Evolutionary conservation across 2,329 filamentous ascomycete genomes (phyloP).

Genomic region (Pseudogymnoascus sp.): DNA sequence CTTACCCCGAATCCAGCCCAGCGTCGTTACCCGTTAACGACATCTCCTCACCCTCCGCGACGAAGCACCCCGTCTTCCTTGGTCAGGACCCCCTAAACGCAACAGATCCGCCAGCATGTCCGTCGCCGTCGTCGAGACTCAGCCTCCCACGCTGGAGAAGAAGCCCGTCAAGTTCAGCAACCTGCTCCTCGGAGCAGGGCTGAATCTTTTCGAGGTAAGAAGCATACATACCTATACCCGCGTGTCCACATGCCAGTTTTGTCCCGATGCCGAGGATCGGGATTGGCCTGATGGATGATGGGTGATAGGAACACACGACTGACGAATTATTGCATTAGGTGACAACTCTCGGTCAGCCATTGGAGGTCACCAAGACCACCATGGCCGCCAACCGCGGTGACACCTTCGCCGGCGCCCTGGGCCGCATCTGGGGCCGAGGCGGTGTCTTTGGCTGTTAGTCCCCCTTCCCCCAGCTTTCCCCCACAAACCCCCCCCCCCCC

Average conservation of each 20-base stretch:
- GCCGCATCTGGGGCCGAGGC: conserved; percentile 87
- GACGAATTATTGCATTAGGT: conserved; percentile 29
- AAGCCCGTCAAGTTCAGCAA: conserved; percentile 99
- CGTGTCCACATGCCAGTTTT: background rate
- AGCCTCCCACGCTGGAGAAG: conserved; percentile 70
- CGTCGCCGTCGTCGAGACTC: conserved; percentile 43
- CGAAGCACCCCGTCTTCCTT: conserved; percentile 87
- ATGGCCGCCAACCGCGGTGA: conserved; percentile 96
- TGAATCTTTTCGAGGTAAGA: conserved; percentile 27
- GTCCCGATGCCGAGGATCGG: background rate
- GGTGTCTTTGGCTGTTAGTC: conserved; percentile 86
- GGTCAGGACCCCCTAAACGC: conserved; percentile 78
- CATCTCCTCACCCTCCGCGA: conserved; percentile 42
- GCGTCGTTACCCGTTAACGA: background rate
- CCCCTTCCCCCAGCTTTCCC: conserved; percentile 10
- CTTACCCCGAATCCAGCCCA: background rate
- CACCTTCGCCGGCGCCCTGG: conserved; percentile 71
- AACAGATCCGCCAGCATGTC: conserved; percentile 52
- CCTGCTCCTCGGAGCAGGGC: conserved; percentile 51
- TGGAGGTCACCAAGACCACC: conserved; percentile 99
- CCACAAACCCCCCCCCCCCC: background rate
- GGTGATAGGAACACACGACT: background rate
- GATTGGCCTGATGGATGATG: background rate
- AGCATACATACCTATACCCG: background rate
- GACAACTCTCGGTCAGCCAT: conserved; percentile 60